Conservation (phyloP, 441 rosid species). For the Syzygium syzygioides region DNA sequence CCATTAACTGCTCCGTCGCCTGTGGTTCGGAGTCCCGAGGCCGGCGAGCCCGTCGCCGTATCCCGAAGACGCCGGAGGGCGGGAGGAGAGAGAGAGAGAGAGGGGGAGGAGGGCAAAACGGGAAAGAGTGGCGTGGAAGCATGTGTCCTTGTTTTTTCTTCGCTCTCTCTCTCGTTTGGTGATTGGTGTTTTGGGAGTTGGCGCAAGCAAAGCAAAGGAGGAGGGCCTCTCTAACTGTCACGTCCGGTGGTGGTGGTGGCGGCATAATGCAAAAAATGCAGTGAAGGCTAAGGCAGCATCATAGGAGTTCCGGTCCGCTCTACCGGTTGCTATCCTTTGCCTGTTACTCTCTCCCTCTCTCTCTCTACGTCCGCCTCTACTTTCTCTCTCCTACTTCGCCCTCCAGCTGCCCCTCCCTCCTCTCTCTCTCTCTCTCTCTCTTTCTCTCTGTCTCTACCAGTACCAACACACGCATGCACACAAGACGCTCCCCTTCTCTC, state of each 20-base stretch:
- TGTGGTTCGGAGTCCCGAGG: fast-evolving
- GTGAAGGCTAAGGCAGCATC: conserved; percentile 70
- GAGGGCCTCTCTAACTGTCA: neutral
- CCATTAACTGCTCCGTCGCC: neutral
- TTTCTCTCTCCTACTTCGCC: neutral
- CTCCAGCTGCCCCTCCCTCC: neutral
- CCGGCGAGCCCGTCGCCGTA: fast-evolving
- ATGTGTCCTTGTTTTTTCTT: neutral
- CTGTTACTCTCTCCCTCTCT: conserved; percentile 20
- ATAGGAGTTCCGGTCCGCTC: conserved; percentile 7
- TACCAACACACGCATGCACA: conserved; percentile 17
- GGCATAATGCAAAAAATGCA: neutral
- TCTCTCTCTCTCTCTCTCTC: neutral
- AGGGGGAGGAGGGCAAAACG: conserved; percentile 28
- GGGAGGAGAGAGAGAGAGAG: neutral
- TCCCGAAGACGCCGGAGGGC: fast-evolving
- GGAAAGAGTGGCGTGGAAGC: conserved; percentile 56
- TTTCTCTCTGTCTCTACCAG: conserved; percentile 6
- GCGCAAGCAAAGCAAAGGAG: neutral
- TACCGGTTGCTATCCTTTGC: conserved; percentile 40
- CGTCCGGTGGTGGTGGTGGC: neutral
- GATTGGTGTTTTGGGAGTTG: neutral
- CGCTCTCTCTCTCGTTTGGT: neutral
- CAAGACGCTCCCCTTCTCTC: conserved; percentile 3
- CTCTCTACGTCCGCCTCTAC: conserved; percentile 8